Conservation (phyloP, 495 filamentous ascomycete species). For the Penicillium lividum region DNA sequence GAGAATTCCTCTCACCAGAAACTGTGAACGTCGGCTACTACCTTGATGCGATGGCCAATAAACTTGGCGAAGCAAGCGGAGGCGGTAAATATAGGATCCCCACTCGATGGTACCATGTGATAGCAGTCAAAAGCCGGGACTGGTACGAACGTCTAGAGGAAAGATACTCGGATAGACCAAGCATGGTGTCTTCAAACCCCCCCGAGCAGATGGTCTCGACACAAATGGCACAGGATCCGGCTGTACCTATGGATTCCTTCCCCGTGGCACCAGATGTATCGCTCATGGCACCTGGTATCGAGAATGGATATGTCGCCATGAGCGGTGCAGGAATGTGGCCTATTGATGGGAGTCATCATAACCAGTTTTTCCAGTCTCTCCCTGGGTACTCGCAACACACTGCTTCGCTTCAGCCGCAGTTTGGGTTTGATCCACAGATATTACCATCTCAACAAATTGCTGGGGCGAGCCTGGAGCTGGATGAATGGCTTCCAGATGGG, state of each 20-base stretch:
- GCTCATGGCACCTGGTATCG: constrained; percentile 21
- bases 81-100: constrained; percentile 41
- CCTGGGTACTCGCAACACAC: constrained; percentile 21
- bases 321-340: constrained; percentile 25
- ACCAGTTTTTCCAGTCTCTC: constrained; percentile 22
- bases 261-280: constrained; percentile 17
- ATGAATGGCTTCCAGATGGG: constrained; percentile 40
- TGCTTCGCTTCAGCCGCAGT: constrained; percentile 24
- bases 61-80: constrained; percentile 41
- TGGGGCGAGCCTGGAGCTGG: constrained; percentile 36
- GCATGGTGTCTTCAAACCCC: constrained; percentile 10
- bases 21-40: constrained; percentile 49
- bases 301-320: constrained; percentile 26
- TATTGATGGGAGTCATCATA: constrained; percentile 26
- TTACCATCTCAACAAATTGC: constrained; percentile 20
- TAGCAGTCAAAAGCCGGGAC: constrained; percentile 37
- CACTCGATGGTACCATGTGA: constrained; percentile 38
- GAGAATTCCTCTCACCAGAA: constrained; percentile 43
- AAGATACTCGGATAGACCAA: constrained; percentile 12
- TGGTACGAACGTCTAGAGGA: constrained; percentile 41
- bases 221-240: constrained; percentile 15
- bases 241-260: constrained; percentile 21
- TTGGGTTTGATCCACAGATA: constrained; percentile 31
- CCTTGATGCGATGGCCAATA: constrained; percentile 40
- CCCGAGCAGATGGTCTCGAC: constrained; percentile 10